phyloP scores from a whole-genome alignment of 2,329 filamentous ascomycete species.

The Lasiodiplodia hormozganensis region DNA sequence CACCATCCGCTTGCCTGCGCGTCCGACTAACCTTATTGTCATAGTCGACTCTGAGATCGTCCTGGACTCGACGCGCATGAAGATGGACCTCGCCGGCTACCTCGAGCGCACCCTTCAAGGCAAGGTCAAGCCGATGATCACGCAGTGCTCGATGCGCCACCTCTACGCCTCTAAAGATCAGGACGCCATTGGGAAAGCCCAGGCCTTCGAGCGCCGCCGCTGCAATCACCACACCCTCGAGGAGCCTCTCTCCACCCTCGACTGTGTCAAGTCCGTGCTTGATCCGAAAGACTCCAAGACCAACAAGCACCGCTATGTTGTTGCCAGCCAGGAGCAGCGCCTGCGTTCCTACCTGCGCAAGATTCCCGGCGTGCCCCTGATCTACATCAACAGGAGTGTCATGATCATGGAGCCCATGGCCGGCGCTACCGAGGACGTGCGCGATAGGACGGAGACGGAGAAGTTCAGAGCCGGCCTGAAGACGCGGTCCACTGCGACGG shows the following conservation, averaged over 20 bases:
- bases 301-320: conserved; percentile 81
- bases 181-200: conserved; percentile 75
- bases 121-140: conserved; percentile 84
- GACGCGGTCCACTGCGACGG: conserved; percentile 38
- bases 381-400: conserved; percentile 80
- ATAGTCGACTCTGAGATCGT: conserved; percentile 85
- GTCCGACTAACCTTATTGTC: conserved; percentile 26
- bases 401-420: conserved; percentile 84
- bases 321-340: conserved; percentile 74
- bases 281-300: conserved; percentile 74
- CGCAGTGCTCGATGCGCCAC: conserved; percentile 80
- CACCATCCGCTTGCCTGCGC: not conserved
- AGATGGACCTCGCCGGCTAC: conserved; percentile 83
- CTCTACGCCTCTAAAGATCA: conserved; percentile 69
- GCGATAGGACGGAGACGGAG: conserved; percentile 71
- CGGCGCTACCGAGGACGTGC: conserved; percentile 66
- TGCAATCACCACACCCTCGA: conserved; percentile 81
- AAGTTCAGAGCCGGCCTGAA: conserved; percentile 78
- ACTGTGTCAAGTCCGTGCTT: conserved; percentile 77
- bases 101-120: conserved; percentile 86
- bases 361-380: conserved; percentile 75
- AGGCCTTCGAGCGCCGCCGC: conserved; percentile 75
- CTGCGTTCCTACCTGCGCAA: conserved; percentile 68
- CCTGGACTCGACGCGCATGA: conserved; percentile 79
- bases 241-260: conserved; percentile 70